phyloP scores from a whole-genome alignment of 106 monocot genomes.

The Hemerocallis citrina region DNA sequence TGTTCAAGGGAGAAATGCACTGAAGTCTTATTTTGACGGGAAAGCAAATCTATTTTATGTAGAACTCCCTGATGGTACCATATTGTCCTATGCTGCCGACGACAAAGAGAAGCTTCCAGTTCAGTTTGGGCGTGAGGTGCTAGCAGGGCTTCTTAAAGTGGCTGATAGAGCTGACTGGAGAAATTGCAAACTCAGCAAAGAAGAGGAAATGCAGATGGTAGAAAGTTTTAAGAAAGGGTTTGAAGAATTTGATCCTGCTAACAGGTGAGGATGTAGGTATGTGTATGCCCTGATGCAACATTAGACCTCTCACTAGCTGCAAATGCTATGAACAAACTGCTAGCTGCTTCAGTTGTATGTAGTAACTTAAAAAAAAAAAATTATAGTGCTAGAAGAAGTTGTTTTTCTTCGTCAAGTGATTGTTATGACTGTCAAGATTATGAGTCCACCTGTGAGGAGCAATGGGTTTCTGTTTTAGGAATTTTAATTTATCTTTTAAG shows the following conservation, averaged over 20 bases:
- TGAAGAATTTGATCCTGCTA: slow-evolving; percentile 55
- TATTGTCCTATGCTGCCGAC: slow-evolving; percentile 42
- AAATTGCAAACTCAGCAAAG: slow-evolving; percentile 71
- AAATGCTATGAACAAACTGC: no score
- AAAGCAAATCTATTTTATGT: slow-evolving; percentile 70
- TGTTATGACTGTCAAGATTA: no score
- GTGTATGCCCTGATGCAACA: no score
- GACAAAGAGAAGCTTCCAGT: slow-evolving; percentile 71
- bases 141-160: slow-evolving; percentile 70
- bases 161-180: slow-evolving; percentile 91
- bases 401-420: no score
- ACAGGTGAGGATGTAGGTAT: slow-evolving; percentile 9
- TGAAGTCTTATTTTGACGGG: slow-evolving; percentile 60
- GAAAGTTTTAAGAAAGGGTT: slow-evolving; percentile 74
- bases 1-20: slow-evolving; percentile 21
- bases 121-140: slow-evolving; percentile 97
- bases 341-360: no score
- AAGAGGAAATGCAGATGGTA: slow-evolving; percentile 72
- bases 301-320: no score
- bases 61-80: slow-evolving; percentile 68
- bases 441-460: no score
- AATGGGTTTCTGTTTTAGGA: no score
- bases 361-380: no score
- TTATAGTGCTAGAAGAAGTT: no score
- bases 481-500: no score